A percentile compares a stretch with the other conserved stretches of the same genome.
These are phyloP conservation scores for Colletotrichum nymphaeae DNA, from an alignment of 2,329 filamentous ascomycete species.

Conservation along the genomic window DNA sequence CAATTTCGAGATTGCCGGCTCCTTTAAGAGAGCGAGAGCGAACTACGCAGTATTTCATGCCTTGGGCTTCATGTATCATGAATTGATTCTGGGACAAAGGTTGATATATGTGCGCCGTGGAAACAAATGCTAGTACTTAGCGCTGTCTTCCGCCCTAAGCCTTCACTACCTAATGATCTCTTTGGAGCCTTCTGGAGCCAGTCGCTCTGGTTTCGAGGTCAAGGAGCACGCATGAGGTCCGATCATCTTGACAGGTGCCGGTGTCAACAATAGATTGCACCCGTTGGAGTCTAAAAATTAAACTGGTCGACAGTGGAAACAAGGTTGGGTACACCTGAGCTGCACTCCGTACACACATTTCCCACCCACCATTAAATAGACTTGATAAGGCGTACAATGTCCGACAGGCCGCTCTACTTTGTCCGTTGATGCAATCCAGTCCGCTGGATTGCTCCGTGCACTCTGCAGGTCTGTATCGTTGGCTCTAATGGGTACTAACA, in stretches of 20 bases:
- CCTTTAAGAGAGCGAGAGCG: not conserved
- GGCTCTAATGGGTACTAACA: not conserved
- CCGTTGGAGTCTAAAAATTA: not conserved
- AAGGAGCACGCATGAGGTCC: not conserved
- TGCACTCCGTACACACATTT: no score
- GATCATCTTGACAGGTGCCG: not conserved
- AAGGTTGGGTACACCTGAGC: no score
- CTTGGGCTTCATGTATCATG: no score
- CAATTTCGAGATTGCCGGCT: not conserved
- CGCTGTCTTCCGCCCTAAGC: no score
- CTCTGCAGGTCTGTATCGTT: no score
- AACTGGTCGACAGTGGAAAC: not conserved
- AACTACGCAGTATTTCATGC: not conserved
- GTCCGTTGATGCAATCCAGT: slow-evolving; percentile 12
- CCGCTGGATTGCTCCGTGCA: not conserved
- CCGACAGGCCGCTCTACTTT: slow-evolving; percentile 7
- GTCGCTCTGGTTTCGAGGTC: not conserved
- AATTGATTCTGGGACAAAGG: no score
- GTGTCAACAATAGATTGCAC: not conserved
- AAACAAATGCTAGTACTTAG: no score
- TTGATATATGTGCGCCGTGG: no score
- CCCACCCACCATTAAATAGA: not conserved
- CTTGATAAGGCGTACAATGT: not conserved
- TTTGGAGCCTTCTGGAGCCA: no score
- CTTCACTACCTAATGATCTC: no score